Base-by-base conservation (phyloP, 495 filamentous ascomycete genomes). In the Xylaria cubensis region DNA sequence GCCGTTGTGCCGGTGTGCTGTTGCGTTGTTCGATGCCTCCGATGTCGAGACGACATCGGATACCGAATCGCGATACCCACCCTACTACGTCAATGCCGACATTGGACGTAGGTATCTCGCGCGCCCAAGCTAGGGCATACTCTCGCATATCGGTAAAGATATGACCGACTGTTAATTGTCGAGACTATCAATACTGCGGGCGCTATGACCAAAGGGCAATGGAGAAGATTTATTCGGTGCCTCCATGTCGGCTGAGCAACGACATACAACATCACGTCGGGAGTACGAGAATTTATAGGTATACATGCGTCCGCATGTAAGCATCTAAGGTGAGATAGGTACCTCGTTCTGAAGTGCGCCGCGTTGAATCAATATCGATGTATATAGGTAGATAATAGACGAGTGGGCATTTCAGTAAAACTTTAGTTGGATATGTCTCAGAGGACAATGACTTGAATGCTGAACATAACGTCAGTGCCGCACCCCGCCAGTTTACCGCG, bases 121-220 rank as follows among this genome's bases (percentile, higher is more conserved):
- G 51, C 65, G 29, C 61, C 34, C 41, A 21, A 58, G 56, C n/a
- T 29, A 53, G 42, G 8, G 32, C 19, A 42, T 55, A 34, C 48
- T 42, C 59, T 70, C 59, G 69, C 69, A 46, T 70, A 44, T 70
- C 68, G 68, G 68, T 29, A 62, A 53, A 63, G 53, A 70, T 56
- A 58, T 39, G 50, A 4, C 53, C 58, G 42, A 51, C 21, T 71
- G 10, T 51, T 21, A 4, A 39, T 34, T 64, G 46, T 41, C 59
- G 17, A 19, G 41, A 24, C 26, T 15, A 15, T 56, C 26, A 56
- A 13, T 26, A 13, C 21, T 13, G 50, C 6, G 50, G 24, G 50
- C 24, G 21, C 10, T 12, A 21, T 51, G 2, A 24, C 46, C 10
- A 39, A 39, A 15, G 56, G 56, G 32, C 19, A 21, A 21, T 51